These are phyloP conservation scores for Cryphonectria radicalis DNA, from an alignment of 2,329 filamentous ascomycete genomes.

Conservation along the genomic window DNA sequence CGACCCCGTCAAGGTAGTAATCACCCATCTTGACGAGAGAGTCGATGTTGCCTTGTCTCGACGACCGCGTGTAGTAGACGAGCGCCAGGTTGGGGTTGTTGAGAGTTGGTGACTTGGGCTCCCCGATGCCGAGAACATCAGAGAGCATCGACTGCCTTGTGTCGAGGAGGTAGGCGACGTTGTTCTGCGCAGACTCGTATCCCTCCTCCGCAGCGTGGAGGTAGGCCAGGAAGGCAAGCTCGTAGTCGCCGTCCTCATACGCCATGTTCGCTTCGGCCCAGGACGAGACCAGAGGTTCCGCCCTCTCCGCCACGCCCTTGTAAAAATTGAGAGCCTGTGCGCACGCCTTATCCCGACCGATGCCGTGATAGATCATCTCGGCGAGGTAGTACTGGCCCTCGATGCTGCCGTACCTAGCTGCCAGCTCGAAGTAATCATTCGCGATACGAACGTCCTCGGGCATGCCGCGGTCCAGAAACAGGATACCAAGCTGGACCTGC, in stretches of 20 bases:
- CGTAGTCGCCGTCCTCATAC: conserved; percentile 77
- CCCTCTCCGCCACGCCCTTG: conserved; percentile 75
- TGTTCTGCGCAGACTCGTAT: conserved; percentile 86
- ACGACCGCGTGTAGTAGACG: conserved; percentile 93
- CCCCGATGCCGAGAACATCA: conserved; percentile 53
- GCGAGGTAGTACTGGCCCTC: conserved; percentile 92
- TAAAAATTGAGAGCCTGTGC: conserved; percentile 80
- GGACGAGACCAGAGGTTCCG: conserved; percentile 74
- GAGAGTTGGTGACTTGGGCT: conserved; percentile 45
- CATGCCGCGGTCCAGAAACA: conserved; percentile 83
- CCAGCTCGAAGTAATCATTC: conserved; percentile 85
- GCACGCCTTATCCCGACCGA: conserved; percentile 81
- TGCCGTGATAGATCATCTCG: conserved; percentile 80
- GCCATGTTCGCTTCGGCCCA: conserved; percentile 84
- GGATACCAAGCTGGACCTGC: conserved; percentile 79
- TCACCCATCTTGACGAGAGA: conserved; percentile 98
- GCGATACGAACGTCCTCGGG: conserved; percentile 74
- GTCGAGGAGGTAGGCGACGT: conserved; percentile 86
- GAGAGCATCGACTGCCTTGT: conserved; percentile 66
- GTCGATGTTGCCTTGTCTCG: conserved; percentile 91
- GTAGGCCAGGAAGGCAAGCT: conserved; percentile 79
- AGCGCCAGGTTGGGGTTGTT: conserved; percentile 69
- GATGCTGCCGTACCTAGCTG: conserved; percentile 79
- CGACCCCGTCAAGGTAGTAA: conserved; percentile 87
- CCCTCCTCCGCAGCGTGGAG: conserved; percentile 92